Base-by-base conservation (phyloP, 129 eudicot genomes). In the Pulicaria dysenterica region DNA sequence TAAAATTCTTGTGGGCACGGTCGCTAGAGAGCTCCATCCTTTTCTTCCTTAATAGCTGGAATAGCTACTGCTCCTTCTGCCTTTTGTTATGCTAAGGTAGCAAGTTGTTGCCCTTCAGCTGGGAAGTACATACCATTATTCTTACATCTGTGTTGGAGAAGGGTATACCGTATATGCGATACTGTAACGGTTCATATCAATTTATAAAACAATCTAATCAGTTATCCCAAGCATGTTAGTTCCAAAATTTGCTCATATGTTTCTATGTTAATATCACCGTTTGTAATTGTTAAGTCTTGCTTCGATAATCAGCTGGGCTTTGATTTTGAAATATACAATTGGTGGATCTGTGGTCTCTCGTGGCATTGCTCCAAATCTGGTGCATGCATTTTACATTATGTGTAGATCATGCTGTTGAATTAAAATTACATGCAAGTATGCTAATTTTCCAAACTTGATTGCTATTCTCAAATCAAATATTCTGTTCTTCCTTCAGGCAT, bases 271-370 rank as follows among this genome's bases (percentile, higher is more conserved):
- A n/a, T n/a, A 64, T 24, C 16, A 65, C 11, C 6, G 2, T 76
- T 51, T 70, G 13, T 46, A 19, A 31, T 49, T 58, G 6, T 80
- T 56, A 82, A 95, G 99, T 67, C 88, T 95, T 73, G 99, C 99
- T 77, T 95, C 97, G 99, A 79, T 95, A 64, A 78, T 95, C 65
- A 97, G 99, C 5, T 95, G 99, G 99, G 99, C 94, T 37, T 74
- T 95, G 50, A 95, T 95, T 72, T 70, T 95, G 90, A 97, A 95
- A 83, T 95, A 95, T 67, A 91, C 99, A 15, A 87, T 95, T 58
- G 97, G 99, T 9, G 97, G 99, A 71, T 86, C 99, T 54, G 90
- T 96, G 47, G 99, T 95, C 55, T 97, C 99, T 75, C 97, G 99
- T 56, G 99, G 99, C 69, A 83, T 95, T 53, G 86, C 99, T 6